Evolutionary conservation across 1,284 basidiomycete species (phyloP).

Genomic region (Ganoderma sinense): DNA sequence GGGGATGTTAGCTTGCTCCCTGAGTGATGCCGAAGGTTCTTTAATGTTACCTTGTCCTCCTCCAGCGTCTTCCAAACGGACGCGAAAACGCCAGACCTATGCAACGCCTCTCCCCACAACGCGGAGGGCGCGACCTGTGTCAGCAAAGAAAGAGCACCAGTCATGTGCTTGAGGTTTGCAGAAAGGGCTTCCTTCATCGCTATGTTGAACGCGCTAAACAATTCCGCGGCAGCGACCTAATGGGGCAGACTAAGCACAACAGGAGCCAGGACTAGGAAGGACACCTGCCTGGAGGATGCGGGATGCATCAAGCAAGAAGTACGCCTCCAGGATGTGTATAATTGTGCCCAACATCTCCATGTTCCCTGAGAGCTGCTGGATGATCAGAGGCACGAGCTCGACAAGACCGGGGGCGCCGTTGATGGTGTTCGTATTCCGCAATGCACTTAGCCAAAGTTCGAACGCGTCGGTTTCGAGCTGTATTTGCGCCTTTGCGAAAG

Average conservation of each 20-base stretch:
- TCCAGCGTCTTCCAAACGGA: constrained; percentile 62
- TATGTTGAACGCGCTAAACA: constrained; percentile 61
- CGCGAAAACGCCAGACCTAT: constrained; percentile 74
- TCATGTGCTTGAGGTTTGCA: constrained; percentile 65
- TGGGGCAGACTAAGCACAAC: neutral
- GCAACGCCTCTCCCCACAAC: constrained; percentile 75
- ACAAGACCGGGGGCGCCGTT: constrained; percentile 64
- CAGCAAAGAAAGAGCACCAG: constrained; percentile 61
- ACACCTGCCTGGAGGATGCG: constrained; percentile 70
- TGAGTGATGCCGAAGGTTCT: neutral
- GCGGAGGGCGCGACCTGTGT: constrained; percentile 67
- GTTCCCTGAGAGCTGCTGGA: constrained; percentile 71
- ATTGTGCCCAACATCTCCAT: constrained; percentile 79
- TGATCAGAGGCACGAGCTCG: constrained; percentile 72
- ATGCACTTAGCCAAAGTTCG: constrained; percentile 76
- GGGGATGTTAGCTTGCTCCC: constrained; percentile 1
- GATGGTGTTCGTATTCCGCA: constrained; percentile 73
- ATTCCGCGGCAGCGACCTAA: constrained; percentile 58
- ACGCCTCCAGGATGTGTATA: constrained; percentile 80
- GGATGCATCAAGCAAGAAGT: constrained; percentile 77
- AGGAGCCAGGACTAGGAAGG: neutral
- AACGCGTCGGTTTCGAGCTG: constrained; percentile 85
- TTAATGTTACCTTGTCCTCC: constrained; percentile 64
- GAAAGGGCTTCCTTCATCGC: constrained; percentile 55
- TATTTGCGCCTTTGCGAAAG: constrained; percentile 58